phyloP scores from a whole-genome alignment of 192 early-diverging fungal genomes.

The Coemansia erecta region DNA sequence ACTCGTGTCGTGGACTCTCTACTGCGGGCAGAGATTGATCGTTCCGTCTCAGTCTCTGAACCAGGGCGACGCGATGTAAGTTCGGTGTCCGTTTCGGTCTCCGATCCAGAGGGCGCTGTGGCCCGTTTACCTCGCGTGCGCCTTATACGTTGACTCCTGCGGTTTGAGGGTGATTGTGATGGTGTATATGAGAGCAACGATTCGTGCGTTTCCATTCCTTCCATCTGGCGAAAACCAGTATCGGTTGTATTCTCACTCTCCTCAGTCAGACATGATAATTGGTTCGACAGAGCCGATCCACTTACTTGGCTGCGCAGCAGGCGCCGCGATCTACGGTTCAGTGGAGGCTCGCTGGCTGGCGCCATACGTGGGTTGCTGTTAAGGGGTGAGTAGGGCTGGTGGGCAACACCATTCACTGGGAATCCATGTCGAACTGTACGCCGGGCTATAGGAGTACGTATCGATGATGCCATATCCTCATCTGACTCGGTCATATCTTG shows the following conservation, averaged over 20 bases:
- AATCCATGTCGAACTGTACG: no score
- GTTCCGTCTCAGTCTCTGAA: slow-evolving; percentile 40
- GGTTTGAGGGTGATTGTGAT: slow-evolving; percentile 12
- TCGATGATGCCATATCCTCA: no score
- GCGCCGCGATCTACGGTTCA: slow-evolving; percentile 18
- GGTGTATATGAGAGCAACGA: slow-evolving; percentile 25
- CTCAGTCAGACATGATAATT: slow-evolving; percentile 33
- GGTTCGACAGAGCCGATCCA: slow-evolving; percentile 30
- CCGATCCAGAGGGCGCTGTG: slow-evolving; percentile 19
- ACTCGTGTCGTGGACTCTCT: background rate
- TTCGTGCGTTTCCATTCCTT: background rate
- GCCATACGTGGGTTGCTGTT: background rate
- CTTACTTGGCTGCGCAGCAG: slow-evolving; percentile 6
- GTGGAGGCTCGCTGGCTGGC: slow-evolving; percentile 39
- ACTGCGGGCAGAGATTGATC: background rate
- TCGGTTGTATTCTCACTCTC: slow-evolving; percentile 19
- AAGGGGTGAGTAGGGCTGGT: background rate
- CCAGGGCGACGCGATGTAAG: slow-evolving; percentile 10
- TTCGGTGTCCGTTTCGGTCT: slow-evolving; percentile 31
- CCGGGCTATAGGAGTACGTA: no score
- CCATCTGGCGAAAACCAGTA: background rate
- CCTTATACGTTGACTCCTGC: slow-evolving; percentile 13
- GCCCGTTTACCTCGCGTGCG: slow-evolving; percentile 4
- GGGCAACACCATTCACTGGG: no score
- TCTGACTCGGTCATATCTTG: no score